These are phyloP conservation scores for Coniophora puteana DNA, from an alignment of 1,284 basidiomycete genomes.

Conservation along the genomic window DNA sequence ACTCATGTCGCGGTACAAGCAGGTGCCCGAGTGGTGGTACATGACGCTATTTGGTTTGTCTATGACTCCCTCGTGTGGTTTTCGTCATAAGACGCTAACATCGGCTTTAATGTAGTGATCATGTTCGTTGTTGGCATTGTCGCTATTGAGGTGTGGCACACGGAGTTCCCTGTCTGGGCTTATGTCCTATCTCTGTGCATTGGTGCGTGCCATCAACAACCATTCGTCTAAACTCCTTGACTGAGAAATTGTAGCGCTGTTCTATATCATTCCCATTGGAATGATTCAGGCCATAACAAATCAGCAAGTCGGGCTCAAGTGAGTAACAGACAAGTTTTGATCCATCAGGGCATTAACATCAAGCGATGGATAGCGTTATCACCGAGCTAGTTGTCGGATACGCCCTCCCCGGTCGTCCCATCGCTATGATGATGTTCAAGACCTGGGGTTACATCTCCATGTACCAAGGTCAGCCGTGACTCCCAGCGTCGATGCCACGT, in stretches of 20 bases:
- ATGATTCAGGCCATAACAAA: slow-evolving; percentile 50
- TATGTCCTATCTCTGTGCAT: slow-evolving; percentile 32
- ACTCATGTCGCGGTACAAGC: slow-evolving; percentile 64
- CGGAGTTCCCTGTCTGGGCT: slow-evolving; percentile 48
- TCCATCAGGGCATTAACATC: slow-evolving; percentile 1
- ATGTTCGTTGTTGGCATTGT: slow-evolving; percentile 54
- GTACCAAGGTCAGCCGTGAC: slow-evolving; percentile 34
- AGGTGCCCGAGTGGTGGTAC: slow-evolving; percentile 69
- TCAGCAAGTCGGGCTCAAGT: slow-evolving; percentile 40
- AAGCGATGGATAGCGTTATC: too few species aligned
- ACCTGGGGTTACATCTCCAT: slow-evolving; percentile 50
- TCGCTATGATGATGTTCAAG: slow-evolving; percentile 66
- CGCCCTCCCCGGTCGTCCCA: slow-evolving; percentile 47
- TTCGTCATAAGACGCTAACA: too few species aligned
- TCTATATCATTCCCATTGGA: slow-evolving; percentile 45
- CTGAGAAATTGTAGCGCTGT: slow-evolving; percentile 34
- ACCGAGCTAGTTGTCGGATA: slow-evolving; percentile 50
- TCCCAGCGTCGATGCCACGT: too few species aligned
- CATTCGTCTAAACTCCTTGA: slow-evolving; percentile 32
- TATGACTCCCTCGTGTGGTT: too few species aligned
- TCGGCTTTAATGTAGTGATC: too few species aligned
- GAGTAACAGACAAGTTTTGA: slow-evolving; percentile 5
- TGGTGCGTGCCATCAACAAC: slow-evolving; percentile 7
- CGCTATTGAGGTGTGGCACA: too few species aligned
- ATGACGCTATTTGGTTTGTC: slow-evolving; percentile 42